These are phyloP conservation scores for Jamesozyma hellenica DNA, from an alignment of 805 yeast genomes.

Conservation along the genomic window DNA sequence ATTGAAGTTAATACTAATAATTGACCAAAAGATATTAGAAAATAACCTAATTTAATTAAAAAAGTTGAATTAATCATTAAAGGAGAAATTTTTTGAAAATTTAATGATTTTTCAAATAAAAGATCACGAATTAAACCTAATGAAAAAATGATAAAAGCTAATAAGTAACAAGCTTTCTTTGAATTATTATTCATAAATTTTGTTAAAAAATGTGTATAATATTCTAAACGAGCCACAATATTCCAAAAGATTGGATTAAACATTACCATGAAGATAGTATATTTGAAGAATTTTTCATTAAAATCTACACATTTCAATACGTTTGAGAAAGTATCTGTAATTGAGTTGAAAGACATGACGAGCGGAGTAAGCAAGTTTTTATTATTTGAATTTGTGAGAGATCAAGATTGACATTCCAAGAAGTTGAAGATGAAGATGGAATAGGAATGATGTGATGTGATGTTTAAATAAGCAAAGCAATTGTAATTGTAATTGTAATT, in stretches of 20 bases:
- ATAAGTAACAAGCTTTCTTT: conserved; percentile 68
- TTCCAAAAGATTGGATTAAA: conserved; percentile 97
- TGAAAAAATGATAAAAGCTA: conserved; percentile 76
- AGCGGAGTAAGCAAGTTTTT: too few species aligned
- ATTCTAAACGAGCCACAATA: conserved; percentile 78
- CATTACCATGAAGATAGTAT: conserved; percentile 56
- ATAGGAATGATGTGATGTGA: too few species aligned
- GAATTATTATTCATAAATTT: conserved; percentile 63
- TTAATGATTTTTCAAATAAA: conserved; percentile 60
- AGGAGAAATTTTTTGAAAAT: conserved; percentile 58
- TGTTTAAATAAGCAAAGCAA: too few species aligned
- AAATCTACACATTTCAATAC: conserved; percentile 9
- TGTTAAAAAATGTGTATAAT: conserved; percentile 65
- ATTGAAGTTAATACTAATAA: conserved; percentile 73
- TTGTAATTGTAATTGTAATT: too few species aligned
- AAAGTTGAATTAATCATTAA: conserved; percentile 32
- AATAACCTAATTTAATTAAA: conserved; percentile 43
- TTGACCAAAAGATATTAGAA: conserved; percentile 59
- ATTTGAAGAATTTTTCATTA: conserved; percentile 20
- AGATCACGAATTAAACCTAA: conserved; percentile 78
- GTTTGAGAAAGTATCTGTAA: background rate
- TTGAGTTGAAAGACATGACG: too few species aligned
- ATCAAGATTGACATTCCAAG: too few species aligned
- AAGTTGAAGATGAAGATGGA: too few species aligned
- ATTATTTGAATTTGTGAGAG: too few species aligned